Evolutionary conservation across 805 yeast genomes (phyloP), one percentile per base, ranked within the genome.

Genomic region (Zygotorulaspora florentina): DNA sequence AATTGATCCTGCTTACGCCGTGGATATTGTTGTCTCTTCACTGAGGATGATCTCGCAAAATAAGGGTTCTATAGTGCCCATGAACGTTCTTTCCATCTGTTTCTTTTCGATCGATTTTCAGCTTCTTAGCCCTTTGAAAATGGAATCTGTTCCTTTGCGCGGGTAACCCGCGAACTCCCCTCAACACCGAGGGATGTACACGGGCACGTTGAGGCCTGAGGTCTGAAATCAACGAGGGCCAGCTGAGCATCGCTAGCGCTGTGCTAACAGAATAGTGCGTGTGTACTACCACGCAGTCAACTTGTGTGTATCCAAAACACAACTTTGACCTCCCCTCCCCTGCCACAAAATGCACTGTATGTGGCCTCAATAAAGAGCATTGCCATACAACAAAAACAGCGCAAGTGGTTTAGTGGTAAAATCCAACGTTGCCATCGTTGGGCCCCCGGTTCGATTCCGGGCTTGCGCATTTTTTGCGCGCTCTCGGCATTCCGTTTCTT

Each of bases 401-500:
- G 57, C 55, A 52, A 53, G 57, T 53, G 57, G 57, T 53, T 53
- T 53, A 53, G 57, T 53, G 57, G 57, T 53, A 53, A 53, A 53
- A 53, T 53, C 54, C 57, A 53, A 44, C 57, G 55, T 53, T 53
- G 55, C 57, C 57, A 53, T 53, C 54, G 57, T 44, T 53, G 57
- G 54, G 57, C 57, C 57, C 57, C 57, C 55, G 57, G 57, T 53
- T 53, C 57, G 57, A 53, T 53, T 53, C 57, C 57, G 55, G 57
- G 57, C 52, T 53, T 52, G 55, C 57, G 57, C 57, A 44, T 13
- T 45, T 42, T 45, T 42, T n/a, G 31, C 25, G 25, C 7, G 25
- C 7, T 20, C 25, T 20, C 25, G 25, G 25, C 25, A 5, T 20
- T 20, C 7, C 25, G 25, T 20, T 20, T 20, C 25, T 20, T 20